phyloP scores from a whole-genome alignment of 1,139 yeast species.

The Zygosaccharomyces sapae region DNA sequence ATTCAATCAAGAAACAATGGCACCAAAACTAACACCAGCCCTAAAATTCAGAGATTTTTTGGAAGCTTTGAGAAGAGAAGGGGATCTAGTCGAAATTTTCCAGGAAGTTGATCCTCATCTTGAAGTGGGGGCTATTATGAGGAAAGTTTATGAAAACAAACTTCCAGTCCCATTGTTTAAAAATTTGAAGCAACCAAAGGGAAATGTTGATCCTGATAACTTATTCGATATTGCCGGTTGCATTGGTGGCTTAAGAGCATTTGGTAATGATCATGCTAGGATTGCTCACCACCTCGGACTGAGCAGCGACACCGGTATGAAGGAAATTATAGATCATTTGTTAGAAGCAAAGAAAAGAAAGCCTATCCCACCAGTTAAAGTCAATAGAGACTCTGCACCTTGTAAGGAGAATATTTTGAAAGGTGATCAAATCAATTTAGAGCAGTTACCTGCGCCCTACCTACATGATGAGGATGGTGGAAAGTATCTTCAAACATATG shows the following conservation, averaged over 20 bases:
- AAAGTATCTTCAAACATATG: conserved; percentile 27
- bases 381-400: conserved; percentile 16
- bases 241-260: conserved; percentile 20
- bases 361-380: conserved; percentile 18
- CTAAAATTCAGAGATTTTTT: conserved; percentile 26
- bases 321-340: conserved; percentile 21
- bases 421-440: conserved; percentile 22
- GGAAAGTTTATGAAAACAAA: conserved; percentile 21
- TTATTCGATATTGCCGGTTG: conserved; percentile 22
- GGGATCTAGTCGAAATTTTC: conserved; percentile 24
- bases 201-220: conserved; percentile 10
- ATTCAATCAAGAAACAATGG: conserved; percentile 5
- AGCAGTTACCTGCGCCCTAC: conserved; percentile 20
- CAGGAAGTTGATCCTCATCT: conserved; percentile 24
- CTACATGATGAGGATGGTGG: conserved; percentile 27
- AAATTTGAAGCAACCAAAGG: conserved; percentile 19
- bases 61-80: conserved; percentile 19
- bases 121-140: conserved; percentile 27
- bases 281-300: conserved; percentile 26
- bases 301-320: conserved; percentile 20
- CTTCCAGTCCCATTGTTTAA: conserved; percentile 24
- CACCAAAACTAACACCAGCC: conserved; percentile 14
- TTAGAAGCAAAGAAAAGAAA: conserved; percentile 16
- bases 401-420: conserved; percentile 17
- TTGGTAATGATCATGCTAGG: conserved; percentile 25